Conservation (phyloP, 805 yeast species). For the Wickerhamiella kazuoi region DNA sequence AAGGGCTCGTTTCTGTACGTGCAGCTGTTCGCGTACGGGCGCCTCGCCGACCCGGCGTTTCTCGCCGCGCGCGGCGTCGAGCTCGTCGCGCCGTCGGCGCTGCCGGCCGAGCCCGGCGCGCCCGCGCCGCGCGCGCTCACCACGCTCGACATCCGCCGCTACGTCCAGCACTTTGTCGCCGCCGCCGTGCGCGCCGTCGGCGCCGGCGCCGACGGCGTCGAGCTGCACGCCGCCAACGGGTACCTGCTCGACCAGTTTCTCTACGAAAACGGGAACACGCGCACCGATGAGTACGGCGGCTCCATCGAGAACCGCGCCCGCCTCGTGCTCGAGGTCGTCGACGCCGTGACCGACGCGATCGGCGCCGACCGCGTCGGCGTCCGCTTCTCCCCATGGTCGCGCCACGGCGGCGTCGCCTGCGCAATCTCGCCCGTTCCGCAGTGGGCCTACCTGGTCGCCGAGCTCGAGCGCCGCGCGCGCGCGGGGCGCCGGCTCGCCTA, state of each 20-base stretch:
- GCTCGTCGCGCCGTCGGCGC: slow-evolving; percentile 26
- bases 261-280: slow-evolving; percentile 28
- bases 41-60: slow-evolving; percentile 25
- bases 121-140: slow-evolving; percentile 20
- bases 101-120: slow-evolving; percentile 7
- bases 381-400: slow-evolving; percentile 25
- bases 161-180: slow-evolving; percentile 25
- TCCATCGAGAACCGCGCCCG: slow-evolving; percentile 39
- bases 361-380: slow-evolving; percentile 24
- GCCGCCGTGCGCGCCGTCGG: slow-evolving; percentile 36
- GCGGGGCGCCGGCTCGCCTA: slow-evolving; percentile 26
- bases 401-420: slow-evolving; percentile 18
- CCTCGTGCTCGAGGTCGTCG: slow-evolving; percentile 31
- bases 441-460: slow-evolving; percentile 26
- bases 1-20: slow-evolving; percentile 23
- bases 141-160: slow-evolving; percentile 26
- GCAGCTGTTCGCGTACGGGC: slow-evolving; percentile 33
- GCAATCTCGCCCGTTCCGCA: slow-evolving; percentile 23
- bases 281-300: slow-evolving; percentile 52
- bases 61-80: slow-evolving; percentile 24
- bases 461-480: slow-evolving; percentile 25
- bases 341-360: slow-evolving; percentile 22
- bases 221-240: slow-evolving; percentile 51
- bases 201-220: slow-evolving; percentile 47
- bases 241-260: slow-evolving; percentile 34